Base-by-base conservation (phyloP, 108 stramenopile species). In the Cylindrotheca fusiformis region DNA sequence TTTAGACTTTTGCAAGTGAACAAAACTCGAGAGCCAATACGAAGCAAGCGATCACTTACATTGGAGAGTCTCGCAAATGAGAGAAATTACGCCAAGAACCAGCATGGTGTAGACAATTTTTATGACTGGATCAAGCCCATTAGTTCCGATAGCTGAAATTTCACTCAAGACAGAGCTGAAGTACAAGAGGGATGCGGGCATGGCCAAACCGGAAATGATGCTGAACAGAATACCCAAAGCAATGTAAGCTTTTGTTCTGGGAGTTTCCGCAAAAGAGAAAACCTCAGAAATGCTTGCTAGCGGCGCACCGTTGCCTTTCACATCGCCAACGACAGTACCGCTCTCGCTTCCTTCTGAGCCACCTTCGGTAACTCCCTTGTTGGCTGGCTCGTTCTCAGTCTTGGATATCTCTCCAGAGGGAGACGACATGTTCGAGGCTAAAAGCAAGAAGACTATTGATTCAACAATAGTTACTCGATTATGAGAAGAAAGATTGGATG, bases 141-240 rank as follows among this genome's bases (percentile, higher is more conserved):
- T 64, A 41, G 59, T 52, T 0, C 59, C 36, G 25, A 30, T 32
- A 12, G 65, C 69, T 31, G 78, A 61, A 27, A 86, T 63, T 28
- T 77, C 68, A 41, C 68, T 65, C 48, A 86, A 79, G 26, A 46
- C 50, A 19, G 33, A 17, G 14, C 78, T 57, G 57, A 80, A 86
- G 52, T 50, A 67, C 36, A 79, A 78, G 10, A 69, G 66, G 64
- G 77, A 60, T 17, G 66, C 50, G 18, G 70, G 53, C 31, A 45
- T 14, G 24, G 52, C 55, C 1, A 46, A 24, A 23, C 60, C 60
- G 26, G 55, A 31, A 33, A 26, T 47, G 24, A 30, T 27, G 3
- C 48, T 26, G 41, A 27, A 58, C 31, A 68, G 29, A 17, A 24
- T 4, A 6, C 57, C 67, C 10, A 58, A 27, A 20, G 8, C 28